Evolutionary conservation across 2,329 filamentous ascomycete genomes (phyloP).

Genomic region (Diplodia mutila): DNA sequence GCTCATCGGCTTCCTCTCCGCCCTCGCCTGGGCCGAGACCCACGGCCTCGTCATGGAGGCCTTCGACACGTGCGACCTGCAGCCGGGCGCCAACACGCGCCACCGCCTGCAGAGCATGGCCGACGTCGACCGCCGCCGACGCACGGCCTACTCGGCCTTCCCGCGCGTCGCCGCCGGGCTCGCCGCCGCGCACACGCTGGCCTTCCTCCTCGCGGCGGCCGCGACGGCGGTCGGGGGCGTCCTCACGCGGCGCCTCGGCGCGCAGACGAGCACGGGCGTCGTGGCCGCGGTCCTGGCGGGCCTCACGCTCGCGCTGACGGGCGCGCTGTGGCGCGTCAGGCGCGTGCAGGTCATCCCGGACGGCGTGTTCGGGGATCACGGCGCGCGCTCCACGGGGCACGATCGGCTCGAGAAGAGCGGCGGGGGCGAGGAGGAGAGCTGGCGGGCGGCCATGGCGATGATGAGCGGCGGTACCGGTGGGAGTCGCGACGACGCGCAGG

Average conservation of each 20-base stretch:
- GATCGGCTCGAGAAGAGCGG: slow-evolving; percentile 37
- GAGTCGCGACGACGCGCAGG: slow-evolving; percentile 39
- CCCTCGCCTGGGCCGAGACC: slow-evolving; percentile 75
- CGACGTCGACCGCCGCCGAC: slow-evolving; percentile 48
- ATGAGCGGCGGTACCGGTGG: slow-evolving; percentile 38
- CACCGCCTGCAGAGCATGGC: slow-evolving; percentile 53
- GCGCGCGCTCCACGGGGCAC: neutral
- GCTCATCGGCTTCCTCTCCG: slow-evolving; percentile 70
- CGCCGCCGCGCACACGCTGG: slow-evolving; percentile 70
- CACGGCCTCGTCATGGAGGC: slow-evolving; percentile 79
- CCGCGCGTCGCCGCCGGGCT: slow-evolving; percentile 74
- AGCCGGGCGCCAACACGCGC: slow-evolving; percentile 66
- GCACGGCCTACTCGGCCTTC: slow-evolving; percentile 76
- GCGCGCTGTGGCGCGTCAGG: slow-evolving; percentile 67
- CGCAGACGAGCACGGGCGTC: slow-evolving; percentile 69
- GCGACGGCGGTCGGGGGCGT: slow-evolving; percentile 71
- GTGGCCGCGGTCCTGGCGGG: slow-evolving; percentile 69
- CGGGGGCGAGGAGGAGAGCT: slow-evolving; percentile 57
- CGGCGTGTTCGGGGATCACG: slow-evolving; percentile 49
- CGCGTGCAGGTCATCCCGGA: slow-evolving; percentile 70
- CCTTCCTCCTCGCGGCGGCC: slow-evolving; percentile 70
- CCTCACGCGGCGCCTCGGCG: slow-evolving; percentile 67
- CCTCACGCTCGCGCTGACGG: slow-evolving; percentile 65
- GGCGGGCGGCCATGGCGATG: slow-evolving; percentile 53
- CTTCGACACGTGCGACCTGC: slow-evolving; percentile 79